These are phyloP conservation scores for Cinnamomum micranthum DNA, from an alignment of 164 flowering plant species.

Conservation along the genomic window DNA sequence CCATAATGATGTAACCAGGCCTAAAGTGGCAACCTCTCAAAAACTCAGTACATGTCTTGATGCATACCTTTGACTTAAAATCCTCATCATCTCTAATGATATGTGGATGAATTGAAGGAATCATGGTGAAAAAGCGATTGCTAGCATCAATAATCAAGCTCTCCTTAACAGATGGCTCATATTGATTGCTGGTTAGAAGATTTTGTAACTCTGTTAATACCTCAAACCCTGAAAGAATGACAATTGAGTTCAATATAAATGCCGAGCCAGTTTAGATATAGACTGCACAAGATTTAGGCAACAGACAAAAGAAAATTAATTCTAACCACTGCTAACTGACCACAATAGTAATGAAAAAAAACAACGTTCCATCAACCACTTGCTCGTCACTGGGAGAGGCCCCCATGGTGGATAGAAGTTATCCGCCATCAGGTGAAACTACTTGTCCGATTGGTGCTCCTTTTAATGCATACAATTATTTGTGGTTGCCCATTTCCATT, in stretches of 20 bases:
- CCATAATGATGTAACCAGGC: too few relatives aligned
- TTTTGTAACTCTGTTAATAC: constrained; percentile 94
- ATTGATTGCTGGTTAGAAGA: constrained; percentile 36
- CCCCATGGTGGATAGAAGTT: not conserved
- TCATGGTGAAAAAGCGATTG: constrained; percentile 86
- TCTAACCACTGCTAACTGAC: not conserved
- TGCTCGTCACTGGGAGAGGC: not conserved
- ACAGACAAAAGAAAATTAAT: not conserved
- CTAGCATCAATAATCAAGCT: constrained; percentile 84
- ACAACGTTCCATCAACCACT: not conserved
- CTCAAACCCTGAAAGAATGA: constrained; percentile 66
- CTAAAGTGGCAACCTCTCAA: not conserved
- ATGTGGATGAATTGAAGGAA: constrained; percentile 96
- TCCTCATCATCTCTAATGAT: constrained; percentile 78
- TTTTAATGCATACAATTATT: too few relatives aligned
- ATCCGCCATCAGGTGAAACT: too few relatives aligned
- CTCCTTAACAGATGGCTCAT: constrained; percentile 57
- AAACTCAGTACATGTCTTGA: not conserved
- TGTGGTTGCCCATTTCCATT: not conserved
- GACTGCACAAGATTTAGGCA: not conserved
- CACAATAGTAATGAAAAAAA: not conserved
- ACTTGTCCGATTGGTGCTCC: too few relatives aligned
- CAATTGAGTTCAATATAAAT: not conserved
- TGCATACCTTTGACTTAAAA: constrained; percentile 78
- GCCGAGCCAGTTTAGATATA: not conserved